Conservation (phyloP, 108 stramenopile species). For the Cyclostephanos invisitatus region DNA sequence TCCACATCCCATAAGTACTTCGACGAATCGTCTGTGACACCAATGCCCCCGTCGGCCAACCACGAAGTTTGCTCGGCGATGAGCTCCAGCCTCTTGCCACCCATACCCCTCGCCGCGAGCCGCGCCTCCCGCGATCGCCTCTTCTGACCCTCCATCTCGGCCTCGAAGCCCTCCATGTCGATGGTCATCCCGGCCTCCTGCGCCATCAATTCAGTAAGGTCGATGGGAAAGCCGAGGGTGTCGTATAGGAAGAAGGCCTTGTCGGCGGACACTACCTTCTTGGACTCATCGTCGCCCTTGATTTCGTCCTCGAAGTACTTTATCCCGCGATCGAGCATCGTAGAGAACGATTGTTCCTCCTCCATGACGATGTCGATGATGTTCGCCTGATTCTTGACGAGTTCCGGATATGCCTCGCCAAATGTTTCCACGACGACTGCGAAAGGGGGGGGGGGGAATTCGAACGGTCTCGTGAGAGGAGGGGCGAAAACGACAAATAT, state of each 20-base stretch:
- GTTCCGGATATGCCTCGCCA: conserved; percentile 94
- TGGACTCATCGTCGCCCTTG: conserved; percentile 32
- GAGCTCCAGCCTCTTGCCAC: conserved; percentile 76
- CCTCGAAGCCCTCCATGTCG: conserved; percentile 86
- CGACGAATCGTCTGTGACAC: conserved; percentile 77
- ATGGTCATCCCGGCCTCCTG: conserved; percentile 91
- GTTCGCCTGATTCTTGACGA: conserved; percentile 69
- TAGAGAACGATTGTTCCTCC: conserved; percentile 91
- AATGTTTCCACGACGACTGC: conserved; percentile 88
- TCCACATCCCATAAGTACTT: conserved; percentile 91
- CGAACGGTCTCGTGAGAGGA: background rate
- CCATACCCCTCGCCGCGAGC: conserved; percentile 56
- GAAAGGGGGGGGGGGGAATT: background rate
- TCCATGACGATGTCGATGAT: conserved; percentile 90
- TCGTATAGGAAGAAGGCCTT: conserved; percentile 96
- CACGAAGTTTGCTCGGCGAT: conserved; percentile 95
- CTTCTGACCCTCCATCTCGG: conserved; percentile 89
- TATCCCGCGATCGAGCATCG: conserved; percentile 94
- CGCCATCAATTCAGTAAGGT: conserved; percentile 98
- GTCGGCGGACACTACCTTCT: conserved; percentile 69
- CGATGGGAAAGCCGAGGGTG: conserved; percentile 97
- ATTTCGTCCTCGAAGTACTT: conserved; percentile 87
- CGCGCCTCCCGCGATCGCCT: conserved; percentile 75
- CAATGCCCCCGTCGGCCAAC: conserved; percentile 76
- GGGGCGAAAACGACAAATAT: background rate